A percentile compares a stretch with the other conserved stretches of the same genome.
phyloP scores from a whole-genome alignment of 306 rosid genomes.

The Hylodesmum podocarpum region DNA sequence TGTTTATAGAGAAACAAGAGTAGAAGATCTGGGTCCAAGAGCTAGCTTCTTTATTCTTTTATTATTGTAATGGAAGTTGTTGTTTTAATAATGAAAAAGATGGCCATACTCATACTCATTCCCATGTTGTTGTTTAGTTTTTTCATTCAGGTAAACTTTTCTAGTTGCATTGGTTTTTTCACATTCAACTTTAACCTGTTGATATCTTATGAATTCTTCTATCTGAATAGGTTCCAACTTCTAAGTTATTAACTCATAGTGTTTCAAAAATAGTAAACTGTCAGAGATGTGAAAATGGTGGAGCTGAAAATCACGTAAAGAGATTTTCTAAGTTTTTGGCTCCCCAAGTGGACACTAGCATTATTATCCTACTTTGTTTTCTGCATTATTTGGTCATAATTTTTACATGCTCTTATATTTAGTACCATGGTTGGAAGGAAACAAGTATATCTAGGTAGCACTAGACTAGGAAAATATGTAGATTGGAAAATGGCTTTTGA shows the following conservation, averaged over 20 bases:
- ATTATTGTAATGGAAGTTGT: constrained; percentile 44
- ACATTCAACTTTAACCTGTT: constrained; percentile 27
- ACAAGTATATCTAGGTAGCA: constrained; percentile 23
- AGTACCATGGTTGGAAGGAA: constrained; percentile 32
- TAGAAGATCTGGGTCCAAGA: constrained; percentile 74
- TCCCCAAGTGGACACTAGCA: constrained; percentile 42
- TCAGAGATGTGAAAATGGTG: constrained; percentile 35
- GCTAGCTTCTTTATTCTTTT: constrained; percentile 54
- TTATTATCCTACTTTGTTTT: constrained; percentile 33
- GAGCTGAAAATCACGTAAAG: constrained; percentile 42
- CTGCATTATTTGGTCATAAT: constrained; percentile 35
- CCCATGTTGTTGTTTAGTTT: constrained; percentile 32
- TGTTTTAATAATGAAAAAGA: constrained; percentile 51
- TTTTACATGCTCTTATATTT: constrained; percentile 22
- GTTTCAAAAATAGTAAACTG: constrained; percentile 25
- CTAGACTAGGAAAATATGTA: constrained; percentile 26
- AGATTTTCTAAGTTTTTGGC: constrained; percentile 33
- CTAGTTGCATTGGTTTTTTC: constrained; percentile 17
- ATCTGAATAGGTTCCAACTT: constrained; percentile 32
- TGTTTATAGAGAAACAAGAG: constrained; percentile 84
- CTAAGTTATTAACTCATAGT: constrained; percentile 9
- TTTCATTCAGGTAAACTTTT: constrained; percentile 20
- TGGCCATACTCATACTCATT: constrained; percentile 32
- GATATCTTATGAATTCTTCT: constrained; percentile 35
- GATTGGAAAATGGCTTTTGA: constrained; percentile 7